Base-by-base conservation (phyloP, 805 yeast genomes). In the Schwanniomyces occidentalis region DNA sequence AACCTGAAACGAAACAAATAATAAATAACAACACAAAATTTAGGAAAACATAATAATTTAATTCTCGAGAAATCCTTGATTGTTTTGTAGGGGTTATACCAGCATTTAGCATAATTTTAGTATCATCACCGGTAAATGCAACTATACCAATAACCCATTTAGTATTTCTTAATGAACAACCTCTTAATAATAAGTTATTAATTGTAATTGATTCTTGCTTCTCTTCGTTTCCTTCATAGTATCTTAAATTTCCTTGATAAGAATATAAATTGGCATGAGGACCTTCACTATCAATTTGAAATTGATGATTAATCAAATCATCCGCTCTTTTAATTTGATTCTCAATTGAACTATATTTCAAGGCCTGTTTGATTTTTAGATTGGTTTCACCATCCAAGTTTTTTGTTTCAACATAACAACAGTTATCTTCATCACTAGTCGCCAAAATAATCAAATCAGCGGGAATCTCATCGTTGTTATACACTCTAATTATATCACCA, bases 91-190 rank as follows among this genome's bases (percentile, higher is more conserved):
- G 93, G 1, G 93, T 85, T 13, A 74, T 65, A 54, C 93, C 93
- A 2, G 91, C 72, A 57, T 85, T 85, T 42, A 85, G 62, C 88
- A 85, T 84, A 51, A 85, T 84, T 50, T 85, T 85, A 3, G 95
- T 76, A 45, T 85, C 93, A 29, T 70, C 71, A 52, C 95, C 95
- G 4, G 93, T 85, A 60, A 81, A 85, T 3, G 76, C 66, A 12
- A 84, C 93, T 17, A 85, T 50, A 37, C 93, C 93, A 54, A 85
- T 71, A 16, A 76, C 88, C 93, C 93, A 85, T 57, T 81, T 82
- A 1, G 93, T 85, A 52, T 85, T 85, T 62, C 93, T 73, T 36
- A 85, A 63, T n/a, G 76, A 69, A 49, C 87, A 83, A 16, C 95
- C 95, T 63, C 95, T 75, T 25, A 85, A 59, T 26, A 85, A 59